Conservation (phyloP, 169 alveolate genomes). For the Besnoitia besnoiti region DNA sequence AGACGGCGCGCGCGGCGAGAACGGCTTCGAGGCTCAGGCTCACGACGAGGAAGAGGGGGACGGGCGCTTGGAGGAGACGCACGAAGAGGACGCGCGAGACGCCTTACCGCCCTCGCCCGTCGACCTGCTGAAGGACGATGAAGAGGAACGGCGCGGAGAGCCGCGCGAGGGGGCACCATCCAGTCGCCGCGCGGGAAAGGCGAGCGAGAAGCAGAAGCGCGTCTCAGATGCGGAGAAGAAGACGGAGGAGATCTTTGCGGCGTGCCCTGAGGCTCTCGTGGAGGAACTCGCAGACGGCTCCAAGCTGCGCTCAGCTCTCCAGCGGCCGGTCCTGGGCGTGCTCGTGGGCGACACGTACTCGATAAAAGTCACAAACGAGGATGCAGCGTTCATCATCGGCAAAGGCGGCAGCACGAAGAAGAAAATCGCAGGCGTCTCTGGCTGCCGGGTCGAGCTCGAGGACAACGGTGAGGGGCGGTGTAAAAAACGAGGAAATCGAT, state of each 20-base stretch:
- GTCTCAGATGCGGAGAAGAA: neutral
- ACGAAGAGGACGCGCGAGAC: neutral
- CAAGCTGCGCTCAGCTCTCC: slow-evolving; percentile 12
- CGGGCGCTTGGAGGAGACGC: neutral
- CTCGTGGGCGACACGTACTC: slow-evolving; percentile 9
- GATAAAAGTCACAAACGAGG: slow-evolving; percentile 39
- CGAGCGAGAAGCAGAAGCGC: neutral
- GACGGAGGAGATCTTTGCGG: neutral
- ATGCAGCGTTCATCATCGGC: slow-evolving; percentile 52
- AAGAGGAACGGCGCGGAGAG: neutral
- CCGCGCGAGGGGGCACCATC: neutral
- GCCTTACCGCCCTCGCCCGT: neutral
- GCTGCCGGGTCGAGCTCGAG: slow-evolving; percentile 26
- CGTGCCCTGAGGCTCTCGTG: slow-evolving; percentile 21
- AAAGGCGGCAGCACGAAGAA: slow-evolving; percentile 38
- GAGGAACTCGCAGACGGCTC: neutral
- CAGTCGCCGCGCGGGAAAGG: neutral
- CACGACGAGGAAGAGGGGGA: neutral
- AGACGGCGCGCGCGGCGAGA: too few relatives aligned
- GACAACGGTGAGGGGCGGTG: slow-evolving; percentile 43
- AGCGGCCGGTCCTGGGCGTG: slow-evolving; percentile 47
- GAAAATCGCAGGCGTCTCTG: slow-evolving; percentile 29
- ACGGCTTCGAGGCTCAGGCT: too few relatives aligned
- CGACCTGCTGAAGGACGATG: neutral
- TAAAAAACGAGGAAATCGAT: too few relatives aligned